Base-by-base conservation (phyloP, 306 rosid genomes). In the Cicer yamashitae region DNA sequence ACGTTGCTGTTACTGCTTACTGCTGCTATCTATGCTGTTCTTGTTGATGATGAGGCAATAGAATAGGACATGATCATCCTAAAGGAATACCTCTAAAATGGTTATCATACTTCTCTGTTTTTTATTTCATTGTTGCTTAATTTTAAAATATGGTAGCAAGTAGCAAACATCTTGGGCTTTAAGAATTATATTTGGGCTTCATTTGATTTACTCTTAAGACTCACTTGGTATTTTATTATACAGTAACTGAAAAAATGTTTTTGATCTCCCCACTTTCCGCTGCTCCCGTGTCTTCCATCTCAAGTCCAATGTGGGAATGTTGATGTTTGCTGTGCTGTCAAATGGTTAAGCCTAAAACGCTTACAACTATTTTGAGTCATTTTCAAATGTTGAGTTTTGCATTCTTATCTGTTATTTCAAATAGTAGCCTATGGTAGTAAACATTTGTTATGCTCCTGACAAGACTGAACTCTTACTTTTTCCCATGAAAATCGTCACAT, bases 381-480 rank as follows among this genome's bases (percentile, higher is more conserved):
- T 22, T 8, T 67, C 17, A 20, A 17, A 45, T 67, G 67, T 67
- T 45, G 20, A 9, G 37, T 38, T 53, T 71, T 71, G 76, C 76
- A 71, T 63, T 52, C 25, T 51, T 52, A 65, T 40, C 8, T 52
- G 54, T 30, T 52, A 54, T n/a, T 67, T 50, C 46, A 53, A 57
- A 56, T 43, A 7, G 4, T 64, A 50, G 53, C 60, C 73, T 20
- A 41, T 67, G 44, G 44, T 51, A 22, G 64, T 12, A 18, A 39
- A 40, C 15, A 37, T 57, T 67, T 77, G 53, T 46, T 56, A n/a
- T 15, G 46, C 69, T 70, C 62, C 44, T 81, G 76, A 79, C 79
- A 14, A 74, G 84, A 20, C 79, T 40, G 43, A 45, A 15, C 41
- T 54, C 67, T 37, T 18, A 8, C 15, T 10, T 77, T 57, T 77